A percentile compares a stretch with the other conserved stretches of the same genome.
These are phyloP conservation scores for Zelopaecilomyces penicillatus DNA, from an alignment of 2,329 filamentous ascomycete species.

Conservation along the genomic window DNA sequence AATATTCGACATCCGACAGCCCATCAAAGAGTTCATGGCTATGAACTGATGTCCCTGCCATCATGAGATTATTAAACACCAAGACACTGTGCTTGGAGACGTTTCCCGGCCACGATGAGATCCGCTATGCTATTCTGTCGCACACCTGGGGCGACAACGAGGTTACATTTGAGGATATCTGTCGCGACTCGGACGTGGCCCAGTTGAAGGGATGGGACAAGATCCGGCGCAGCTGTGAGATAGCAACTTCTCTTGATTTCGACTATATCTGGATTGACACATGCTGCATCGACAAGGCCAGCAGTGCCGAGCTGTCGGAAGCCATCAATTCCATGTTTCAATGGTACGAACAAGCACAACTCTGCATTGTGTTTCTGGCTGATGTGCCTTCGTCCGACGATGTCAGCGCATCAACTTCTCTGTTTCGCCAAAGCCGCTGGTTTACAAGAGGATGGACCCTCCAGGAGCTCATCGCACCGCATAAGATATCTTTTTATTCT, in stretches of 20 bases:
- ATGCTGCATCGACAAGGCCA: slow-evolving; percentile 24
- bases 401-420: not conserved
- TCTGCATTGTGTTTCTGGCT: slow-evolving; percentile 19
- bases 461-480: slow-evolving; percentile 21
- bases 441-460: slow-evolving; percentile 22
- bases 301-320: slow-evolving; percentile 23
- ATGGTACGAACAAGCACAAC: slow-evolving; percentile 20
- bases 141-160: slow-evolving; percentile 19
- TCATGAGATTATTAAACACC: slow-evolving; percentile 19
- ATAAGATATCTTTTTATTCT: slow-evolving; percentile 17
- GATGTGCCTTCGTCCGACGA: slow-evolving; percentile 11
- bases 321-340: slow-evolving; percentile 26
- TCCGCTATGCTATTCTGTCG: slow-evolving; percentile 20
- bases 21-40: slow-evolving; percentile 50
- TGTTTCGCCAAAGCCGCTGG: slow-evolving; percentile 15
- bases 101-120: slow-evolving; percentile 11
- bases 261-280: slow-evolving; percentile 24
- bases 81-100: slow-evolving; percentile 13
- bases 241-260: slow-evolving; percentile 11
- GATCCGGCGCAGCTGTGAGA: slow-evolving; percentile 13
- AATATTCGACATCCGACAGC: too few relatives aligned
- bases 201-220: slow-evolving; percentile 10
- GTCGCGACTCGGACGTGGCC: not conserved
- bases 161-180: slow-evolving; percentile 13
- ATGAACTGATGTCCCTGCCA: slow-evolving; percentile 26